phyloP scores from a whole-genome alignment of 2,329 filamentous ascomycete genomes.

The Cladosporium sp. region DNA sequence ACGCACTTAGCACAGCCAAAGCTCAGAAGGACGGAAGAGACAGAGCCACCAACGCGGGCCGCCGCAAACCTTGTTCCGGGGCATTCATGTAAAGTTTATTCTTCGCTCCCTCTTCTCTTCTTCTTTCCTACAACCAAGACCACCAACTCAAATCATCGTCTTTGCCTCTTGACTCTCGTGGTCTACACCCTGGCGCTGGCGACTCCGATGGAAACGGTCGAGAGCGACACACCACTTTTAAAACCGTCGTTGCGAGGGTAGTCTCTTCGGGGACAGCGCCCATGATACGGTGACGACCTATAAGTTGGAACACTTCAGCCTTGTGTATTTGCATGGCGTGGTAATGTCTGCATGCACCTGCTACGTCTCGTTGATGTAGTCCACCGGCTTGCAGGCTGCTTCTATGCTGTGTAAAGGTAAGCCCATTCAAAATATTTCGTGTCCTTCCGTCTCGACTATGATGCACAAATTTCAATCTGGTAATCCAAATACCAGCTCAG shows the following conservation, averaged over 20 bases:
- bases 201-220: constrained; percentile 69
- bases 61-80: constrained; percentile 30
- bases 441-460: constrained; percentile 18
- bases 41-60: constrained; percentile 14
- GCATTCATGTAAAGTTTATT: not conserved
- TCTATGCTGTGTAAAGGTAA: constrained; percentile 1
- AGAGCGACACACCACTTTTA: constrained; percentile 67
- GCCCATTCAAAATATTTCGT: not conserved
- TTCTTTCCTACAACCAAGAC: constrained; percentile 47
- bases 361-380: not conserved
- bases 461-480: constrained; percentile 34
- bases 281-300: constrained; percentile 68
- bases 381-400: not conserved
- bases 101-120: not conserved
- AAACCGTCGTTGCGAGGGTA: constrained; percentile 77
- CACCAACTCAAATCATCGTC: constrained; percentile 71
- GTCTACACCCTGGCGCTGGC: constrained; percentile 54
- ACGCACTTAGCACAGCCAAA: constrained; percentile 2
- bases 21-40: constrained; percentile 6
- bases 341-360: not conserved
- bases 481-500: constrained; percentile 49
- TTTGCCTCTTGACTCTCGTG: constrained; percentile 45
- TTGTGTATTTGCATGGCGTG: not conserved
- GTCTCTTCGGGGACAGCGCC: constrained; percentile 50
- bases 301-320: constrained; percentile 52